Base-by-base conservation (phyloP, 768 basidiomycete species). In the Mycena pura region DNA sequence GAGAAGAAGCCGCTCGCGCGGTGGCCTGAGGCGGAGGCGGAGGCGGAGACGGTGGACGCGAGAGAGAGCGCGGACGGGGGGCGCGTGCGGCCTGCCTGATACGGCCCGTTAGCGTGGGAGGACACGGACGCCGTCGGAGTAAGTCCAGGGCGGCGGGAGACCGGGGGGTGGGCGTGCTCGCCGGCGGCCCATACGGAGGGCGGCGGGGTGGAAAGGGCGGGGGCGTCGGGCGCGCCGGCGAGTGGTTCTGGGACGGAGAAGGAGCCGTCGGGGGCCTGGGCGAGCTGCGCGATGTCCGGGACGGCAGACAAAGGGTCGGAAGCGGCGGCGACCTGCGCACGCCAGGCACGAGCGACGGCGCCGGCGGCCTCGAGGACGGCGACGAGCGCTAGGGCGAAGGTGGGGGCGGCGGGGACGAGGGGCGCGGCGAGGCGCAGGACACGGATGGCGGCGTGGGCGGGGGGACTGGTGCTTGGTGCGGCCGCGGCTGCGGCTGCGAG, bases 361-460 rank as follows among this genome's bases (percentile, higher is more conserved):
- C 77, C 73, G 0, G 80, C 81, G 19, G 77, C 73, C 41, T 82
- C 77, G 17, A 82, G 70, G 13, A 82, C 64, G 40, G 63, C 56
- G n/a, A 78, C 77, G 48, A 83, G 75, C 5, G 76, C 71, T 11
- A 82, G 72, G 1, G 80, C 82, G 36, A 65, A 65, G 17, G 76
- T 74, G 3, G 72, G 69, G 39, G 78, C 76, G 31, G 77, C 73
- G 3, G 74, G 69, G 19, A 64, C 72, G 36, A 79, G 72, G 1
- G 77, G 77, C 0, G 68, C 58, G 24, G 68, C 43, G 15, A 80
- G 76, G 40, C 70, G 76, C 6, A 81, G 72, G 53, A 80, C 68
- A 57, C 76, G 66, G 52, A 74, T 52, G 56, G 59, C 70, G 57
- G 57, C 74, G 40, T 24, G 74, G 13, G 46, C 28, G 24, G 71